Base-by-base conservation (phyloP, 129 eudicot species). In the Lactuca saligna region DNA sequence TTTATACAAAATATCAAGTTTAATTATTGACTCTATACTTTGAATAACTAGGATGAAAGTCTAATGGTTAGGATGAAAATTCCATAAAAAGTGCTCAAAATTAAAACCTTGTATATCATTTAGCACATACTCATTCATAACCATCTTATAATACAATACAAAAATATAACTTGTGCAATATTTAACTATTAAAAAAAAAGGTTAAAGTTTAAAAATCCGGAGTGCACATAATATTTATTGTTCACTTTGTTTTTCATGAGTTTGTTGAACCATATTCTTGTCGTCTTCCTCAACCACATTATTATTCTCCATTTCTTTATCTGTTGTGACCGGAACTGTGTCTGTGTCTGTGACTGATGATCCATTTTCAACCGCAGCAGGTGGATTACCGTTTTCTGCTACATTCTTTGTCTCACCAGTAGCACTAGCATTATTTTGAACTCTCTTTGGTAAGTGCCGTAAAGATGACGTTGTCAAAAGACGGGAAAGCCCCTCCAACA, bases 401-500 rank as follows among this genome's bases (percentile, higher is more conserved):
- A 69, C 58, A 49, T 34, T 84, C 38, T 74, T 78, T 55, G 62
- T 14, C 61, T 84, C 95, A 2, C 67, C 54, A 25, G 29, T 25
- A 25, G 29, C 29, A 25, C 1, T 25, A 39, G 0, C 14, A 8
- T 44, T 44, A 44, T 46, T 82, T 17, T 70, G 84, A 34, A 81
- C 74, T 59, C 76, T 86, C 78, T 82, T 91, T 17, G 88, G 96
- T 35, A 75, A 65, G 10, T 83, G 85, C 78, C 79, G 83, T 5
- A 95, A 66, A 35, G 82, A 70, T 57, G 95, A 75, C 14, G 82
- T 68, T 61, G 97, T 78, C 63, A 93, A 72, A 59, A 93, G 81
- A 31, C 97, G 95, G 37, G 64, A 50, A 39, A 93, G 70, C 57
- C 97, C 97, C 69, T 87, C 95, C 46, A 87, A 89, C 67, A 86